Evolutionary conservation across 2,329 filamentous ascomycete species (phyloP).

Genomic region (Ophiosphaerella korrae): DNA sequence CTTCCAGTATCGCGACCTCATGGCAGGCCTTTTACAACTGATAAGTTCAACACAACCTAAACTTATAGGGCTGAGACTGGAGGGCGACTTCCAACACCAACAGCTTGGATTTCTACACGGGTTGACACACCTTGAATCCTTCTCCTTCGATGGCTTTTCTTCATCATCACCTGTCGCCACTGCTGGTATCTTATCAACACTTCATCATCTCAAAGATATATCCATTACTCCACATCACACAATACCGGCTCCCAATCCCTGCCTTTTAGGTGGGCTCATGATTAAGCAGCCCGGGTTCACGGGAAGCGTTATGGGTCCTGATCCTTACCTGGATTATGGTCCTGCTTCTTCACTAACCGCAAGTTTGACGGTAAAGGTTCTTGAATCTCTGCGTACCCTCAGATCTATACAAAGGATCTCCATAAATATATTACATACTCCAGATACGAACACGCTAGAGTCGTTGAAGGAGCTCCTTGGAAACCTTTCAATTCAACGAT

Average conservation of each 20-base stretch:
- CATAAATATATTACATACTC: slow-evolving; percentile 21
- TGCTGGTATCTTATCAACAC: slow-evolving; percentile 21
- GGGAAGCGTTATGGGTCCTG: slow-evolving; percentile 16
- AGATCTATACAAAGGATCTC: slow-evolving; percentile 18
- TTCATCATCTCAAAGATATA: slow-evolving; percentile 24
- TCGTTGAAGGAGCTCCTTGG: slow-evolving; percentile 23
- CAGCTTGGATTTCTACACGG: slow-evolving; percentile 21
- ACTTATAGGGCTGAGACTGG: slow-evolving; percentile 23
- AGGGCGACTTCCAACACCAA: slow-evolving; percentile 34
- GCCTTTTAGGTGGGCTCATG: slow-evolving; percentile 15
- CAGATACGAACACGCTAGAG: slow-evolving; percentile 18
- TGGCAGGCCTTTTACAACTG: slow-evolving; percentile 19
- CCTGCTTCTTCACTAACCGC: slow-evolving; percentile 12
- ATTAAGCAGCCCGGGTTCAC: slow-evolving; percentile 23
- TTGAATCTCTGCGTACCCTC: slow-evolving; percentile 24
- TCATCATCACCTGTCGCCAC: slow-evolving; percentile 21
- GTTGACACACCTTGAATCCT: slow-evolving; percentile 19
- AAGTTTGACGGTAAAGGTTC: slow-evolving; percentile 27
- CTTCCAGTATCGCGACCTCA: slow-evolving; percentile 32
- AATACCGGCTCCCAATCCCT: slow-evolving; percentile 11
- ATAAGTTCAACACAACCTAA: slow-evolving; percentile 20
- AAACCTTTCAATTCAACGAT: slow-evolving; percentile 13
- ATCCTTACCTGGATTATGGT: slow-evolving; percentile 18
- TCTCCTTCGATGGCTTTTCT: slow-evolving; percentile 37
- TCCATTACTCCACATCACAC: slow-evolving; percentile 28